Evolutionary conservation across 2,329 filamentous ascomycete genomes (phyloP).

Genomic region (Ophiognomonia clavigignenti-juglandacearum): DNA sequence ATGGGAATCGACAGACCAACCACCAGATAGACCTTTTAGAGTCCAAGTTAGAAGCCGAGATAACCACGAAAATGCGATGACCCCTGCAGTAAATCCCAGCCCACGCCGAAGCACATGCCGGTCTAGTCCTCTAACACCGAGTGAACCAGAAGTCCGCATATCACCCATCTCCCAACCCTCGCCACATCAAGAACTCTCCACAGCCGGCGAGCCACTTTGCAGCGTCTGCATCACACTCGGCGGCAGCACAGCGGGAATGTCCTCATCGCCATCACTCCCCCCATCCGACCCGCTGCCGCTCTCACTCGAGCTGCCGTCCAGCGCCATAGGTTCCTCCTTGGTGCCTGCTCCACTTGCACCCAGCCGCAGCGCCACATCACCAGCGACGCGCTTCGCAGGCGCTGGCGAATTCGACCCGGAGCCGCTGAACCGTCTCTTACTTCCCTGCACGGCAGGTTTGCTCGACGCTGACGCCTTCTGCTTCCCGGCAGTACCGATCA

Average conservation of each 20-base stretch:
- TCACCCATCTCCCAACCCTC: no score
- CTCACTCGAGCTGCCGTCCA: slow-evolving; percentile 16
- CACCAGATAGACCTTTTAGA: no score
- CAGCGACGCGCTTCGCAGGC: slow-evolving; percentile 12
- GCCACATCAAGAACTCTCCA: background rate
- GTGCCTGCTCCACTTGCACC: slow-evolving; percentile 3
- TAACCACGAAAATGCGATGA: no score
- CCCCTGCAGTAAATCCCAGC: no score
- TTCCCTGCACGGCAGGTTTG: background rate
- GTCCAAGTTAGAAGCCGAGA: no score
- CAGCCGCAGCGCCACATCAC: slow-evolving; percentile 7
- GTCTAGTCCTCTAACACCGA: no score
- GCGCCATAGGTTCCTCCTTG: slow-evolving; percentile 8
- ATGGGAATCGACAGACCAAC: no score
- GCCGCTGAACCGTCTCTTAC: slow-evolving; percentile 7
- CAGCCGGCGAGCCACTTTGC: background rate
- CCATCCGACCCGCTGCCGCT: no score
- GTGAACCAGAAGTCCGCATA: no score
- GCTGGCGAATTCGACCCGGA: background rate
- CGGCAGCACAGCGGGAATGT: slow-evolving; percentile 29
- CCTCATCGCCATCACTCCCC: slow-evolving; percentile 28
- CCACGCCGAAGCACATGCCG: no score
- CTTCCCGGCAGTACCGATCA: background rate
- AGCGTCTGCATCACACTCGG: slow-evolving; percentile 25
- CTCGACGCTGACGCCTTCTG: background rate